Conservation (phyloP, 2,329 filamentous ascomycete genomes). For the Penicillium sp. region DNA sequence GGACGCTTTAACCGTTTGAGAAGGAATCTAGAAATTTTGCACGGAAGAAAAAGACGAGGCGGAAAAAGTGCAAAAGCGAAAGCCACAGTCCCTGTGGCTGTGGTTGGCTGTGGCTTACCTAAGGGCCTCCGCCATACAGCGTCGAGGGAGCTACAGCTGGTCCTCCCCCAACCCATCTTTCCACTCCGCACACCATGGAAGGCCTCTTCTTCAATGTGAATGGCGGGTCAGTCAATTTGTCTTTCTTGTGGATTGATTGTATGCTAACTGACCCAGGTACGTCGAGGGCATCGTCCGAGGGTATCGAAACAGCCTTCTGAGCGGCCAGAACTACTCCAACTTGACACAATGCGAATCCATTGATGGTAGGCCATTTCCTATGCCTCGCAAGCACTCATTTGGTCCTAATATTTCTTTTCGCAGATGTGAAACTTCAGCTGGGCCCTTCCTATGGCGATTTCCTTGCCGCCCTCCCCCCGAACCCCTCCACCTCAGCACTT, state of each 20-base stretch:
- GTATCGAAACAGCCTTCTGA: slow-evolving; percentile 93
- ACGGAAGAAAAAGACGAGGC: too few relatives aligned
- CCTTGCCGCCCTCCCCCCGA: slow-evolving; percentile 88
- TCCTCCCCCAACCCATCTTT: slow-evolving; percentile 22
- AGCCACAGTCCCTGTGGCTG: too few relatives aligned
- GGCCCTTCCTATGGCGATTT: slow-evolving; percentile 97
- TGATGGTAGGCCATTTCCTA: slow-evolving; percentile 65
- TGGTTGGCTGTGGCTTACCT: slow-evolving; percentile 43
- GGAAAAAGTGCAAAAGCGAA: slow-evolving; percentile 43
- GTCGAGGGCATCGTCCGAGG: slow-evolving; percentile 97
- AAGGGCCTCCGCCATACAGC: slow-evolving; percentile 23
- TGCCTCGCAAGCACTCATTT: not conserved
- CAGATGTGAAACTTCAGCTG: slow-evolving; percentile 97
- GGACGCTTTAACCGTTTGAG: slow-evolving; percentile 37
- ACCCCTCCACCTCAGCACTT: slow-evolving; percentile 93
- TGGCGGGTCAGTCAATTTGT: slow-evolving; percentile 68
- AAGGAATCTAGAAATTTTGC: slow-evolving; percentile 44
- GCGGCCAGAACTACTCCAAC: slow-evolving; percentile 88
- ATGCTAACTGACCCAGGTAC: slow-evolving; percentile 64
- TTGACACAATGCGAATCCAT: slow-evolving; percentile 97
- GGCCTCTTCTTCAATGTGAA: slow-evolving; percentile 93
- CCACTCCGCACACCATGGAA: slow-evolving; percentile 66
- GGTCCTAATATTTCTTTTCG: slow-evolving; percentile 8
- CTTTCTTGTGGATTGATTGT: not conserved
- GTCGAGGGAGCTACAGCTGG: slow-evolving; percentile 26